These are phyloP conservation scores for Chaetomium sp. DNA, from an alignment of 2,329 filamentous ascomycete genomes.

Conservation along the genomic window DNA sequence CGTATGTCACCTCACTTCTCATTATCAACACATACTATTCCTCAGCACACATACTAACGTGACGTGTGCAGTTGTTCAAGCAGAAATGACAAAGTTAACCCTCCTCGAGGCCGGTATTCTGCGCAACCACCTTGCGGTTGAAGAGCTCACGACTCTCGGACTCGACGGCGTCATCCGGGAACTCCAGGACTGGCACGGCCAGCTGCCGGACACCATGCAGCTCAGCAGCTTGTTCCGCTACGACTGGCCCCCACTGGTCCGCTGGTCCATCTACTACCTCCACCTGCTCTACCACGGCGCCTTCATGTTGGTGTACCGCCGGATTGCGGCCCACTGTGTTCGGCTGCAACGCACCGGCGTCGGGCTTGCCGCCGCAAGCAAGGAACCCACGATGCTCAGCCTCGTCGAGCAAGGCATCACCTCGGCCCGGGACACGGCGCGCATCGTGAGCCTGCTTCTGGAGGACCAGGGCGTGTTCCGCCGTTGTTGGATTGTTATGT, in stretches of 20 bases:
- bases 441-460: constrained; percentile 23
- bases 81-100: constrained; percentile 27
- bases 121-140: constrained; percentile 26
- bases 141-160: constrained; percentile 23
- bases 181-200: constrained; percentile 26
- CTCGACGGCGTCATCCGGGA: constrained; percentile 26
- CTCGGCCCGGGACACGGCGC: constrained; percentile 25
- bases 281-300: constrained; percentile 30
- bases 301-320: constrained; percentile 28
- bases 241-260: constrained; percentile 12
- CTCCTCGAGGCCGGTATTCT: constrained; percentile 28
- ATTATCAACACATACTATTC: neutral
- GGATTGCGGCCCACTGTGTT: constrained; percentile 26
- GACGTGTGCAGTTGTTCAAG: constrained; percentile 25
- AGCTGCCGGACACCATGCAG: constrained; percentile 23
- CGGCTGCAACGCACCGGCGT: constrained; percentile 1
- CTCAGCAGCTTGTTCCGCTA: constrained; percentile 19
- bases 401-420: constrained; percentile 23
- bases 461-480: constrained; percentile 21
- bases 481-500: constrained; percentile 30
- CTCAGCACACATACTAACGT: neutral
- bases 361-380: neutral
- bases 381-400: constrained; percentile 2
- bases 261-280: constrained; percentile 26
- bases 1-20: constrained; percentile 14